Percentiles rank a stretch among this genome's conserved stretches.
Evolutionary conservation across 768 basidiomycete species (phyloP).

Genomic region (Rhodotorula sphaerocarpa): DNA sequence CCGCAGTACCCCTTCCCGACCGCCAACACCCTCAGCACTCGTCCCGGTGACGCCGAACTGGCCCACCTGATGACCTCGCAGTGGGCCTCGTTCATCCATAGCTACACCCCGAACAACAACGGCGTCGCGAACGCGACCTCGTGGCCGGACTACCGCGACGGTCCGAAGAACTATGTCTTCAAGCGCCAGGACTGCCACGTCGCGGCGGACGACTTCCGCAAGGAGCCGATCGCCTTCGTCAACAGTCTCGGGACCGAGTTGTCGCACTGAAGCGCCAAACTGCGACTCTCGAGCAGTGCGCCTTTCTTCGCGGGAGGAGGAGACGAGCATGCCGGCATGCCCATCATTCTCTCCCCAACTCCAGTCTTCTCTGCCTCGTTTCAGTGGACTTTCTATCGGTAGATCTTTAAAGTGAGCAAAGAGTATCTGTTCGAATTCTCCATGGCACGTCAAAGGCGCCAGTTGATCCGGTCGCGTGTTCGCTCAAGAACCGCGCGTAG

Average conservation of each 20-base stretch:
- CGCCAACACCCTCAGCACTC: slow-evolving; percentile 23
- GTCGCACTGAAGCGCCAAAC: no score
- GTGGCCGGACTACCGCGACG: slow-evolving; percentile 29
- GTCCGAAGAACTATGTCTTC: slow-evolving; percentile 13
- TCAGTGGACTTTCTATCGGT: no score
- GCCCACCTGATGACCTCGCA: slow-evolving; percentile 21
- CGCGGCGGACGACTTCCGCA: slow-evolving; percentile 15
- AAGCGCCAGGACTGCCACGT: slow-evolving; percentile 6
- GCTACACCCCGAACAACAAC: slow-evolving; percentile 27
- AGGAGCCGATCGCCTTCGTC: slow-evolving; percentile 13
- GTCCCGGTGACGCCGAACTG: slow-evolving; percentile 25
- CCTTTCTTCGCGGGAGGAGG: no score
- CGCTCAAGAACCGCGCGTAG: no score
- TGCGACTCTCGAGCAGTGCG: no score
- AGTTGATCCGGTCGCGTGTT: no score
- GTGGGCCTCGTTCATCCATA: slow-evolving; percentile 31
- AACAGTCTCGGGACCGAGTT: neutral
- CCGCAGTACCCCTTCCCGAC: slow-evolving; percentile 9
- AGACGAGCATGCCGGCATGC: no score
- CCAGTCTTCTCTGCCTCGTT: no score
- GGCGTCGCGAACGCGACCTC: slow-evolving; percentile 3
- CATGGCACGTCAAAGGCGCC: no score
- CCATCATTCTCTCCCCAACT: no score
- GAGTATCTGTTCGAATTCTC: no score
- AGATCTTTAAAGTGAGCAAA: no score